Evolutionary conservation across 805 yeast species (phyloP), one percentile per base, ranked within the genome.

Genomic region (Ogataea nonfermentans): DNA sequence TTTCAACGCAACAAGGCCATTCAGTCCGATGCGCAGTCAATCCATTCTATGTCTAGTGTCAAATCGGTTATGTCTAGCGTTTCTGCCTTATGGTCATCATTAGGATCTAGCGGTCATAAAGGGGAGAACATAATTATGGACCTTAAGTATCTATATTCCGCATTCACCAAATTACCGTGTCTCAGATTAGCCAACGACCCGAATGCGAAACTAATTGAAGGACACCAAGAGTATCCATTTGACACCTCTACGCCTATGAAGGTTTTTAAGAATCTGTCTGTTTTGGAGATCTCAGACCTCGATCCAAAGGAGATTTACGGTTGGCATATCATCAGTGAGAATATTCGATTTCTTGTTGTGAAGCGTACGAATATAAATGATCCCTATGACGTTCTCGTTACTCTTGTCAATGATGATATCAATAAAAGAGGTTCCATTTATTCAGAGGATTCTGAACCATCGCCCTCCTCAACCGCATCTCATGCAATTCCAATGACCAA

Each of bases 221-320:
- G 80, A 2, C 81, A 78, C 55, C 84, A 80, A 51, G 86, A 80
- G 53, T 80, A 75, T 53, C 87, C 86, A 0, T 79, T 81, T 55
- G 87, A 81, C 52, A 78, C 85, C 3, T 72, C 82, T 4, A 80
- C 81, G 7, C 86, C 87, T 3, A 55, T 81, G n/a, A 63, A 63
- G 27, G 67, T 76, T 57, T 81, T 80, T 57, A 79, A 78, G 45
- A 81, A 78, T 52, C 60, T 80, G 33, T 76, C 79, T 34, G 83
- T 80, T 14, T 61, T 80, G 31, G 87, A 80, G 52, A 57, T 81
- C 3, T 65, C 67, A 19, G 83, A 78, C 41, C 65, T 78, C 43
- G 84, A 78, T 46, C 81, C 84, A 13, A 76, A 78, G 44, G 83
- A 79, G 45, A 66, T 81, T 8, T 79, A 67, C 56, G 87, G 87